A percentile compares a stretch with the other conserved stretches of the same genome.
Evolutionary conservation across 192 early-diverging fungal genomes (phyloP).

Genomic region (Borealophlyctis nickersoniae): DNA sequence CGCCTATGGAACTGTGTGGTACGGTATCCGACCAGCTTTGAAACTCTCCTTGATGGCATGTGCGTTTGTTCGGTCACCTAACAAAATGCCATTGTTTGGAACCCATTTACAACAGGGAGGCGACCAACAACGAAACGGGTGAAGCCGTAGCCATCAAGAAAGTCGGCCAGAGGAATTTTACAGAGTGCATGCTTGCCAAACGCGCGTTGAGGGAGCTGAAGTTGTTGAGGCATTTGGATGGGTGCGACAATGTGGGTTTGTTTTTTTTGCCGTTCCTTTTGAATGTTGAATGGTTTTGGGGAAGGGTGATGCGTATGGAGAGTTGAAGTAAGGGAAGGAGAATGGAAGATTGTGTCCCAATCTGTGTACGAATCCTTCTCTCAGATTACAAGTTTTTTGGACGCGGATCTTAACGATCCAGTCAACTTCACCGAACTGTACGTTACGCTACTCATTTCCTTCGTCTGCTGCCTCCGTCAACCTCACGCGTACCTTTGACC

Average conservation of each 20-base stretch:
- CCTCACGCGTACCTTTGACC: background rate
- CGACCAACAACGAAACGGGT: conserved; percentile 37
- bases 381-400: conserved; percentile 88
- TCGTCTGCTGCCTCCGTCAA: background rate
- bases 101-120: conserved; percentile 10
- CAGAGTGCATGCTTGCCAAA: conserved; percentile 67
- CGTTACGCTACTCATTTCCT: too few relatives aligned
- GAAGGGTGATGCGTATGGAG: conserved; percentile 3
- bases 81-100: too few relatives aligned
- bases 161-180: conserved; percentile 57
- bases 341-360: too few relatives aligned
- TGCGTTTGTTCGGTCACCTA: too few relatives aligned
- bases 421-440: conserved; percentile 86
- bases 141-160: conserved; percentile 68
- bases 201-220: conserved; percentile 72
- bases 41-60: too few relatives aligned
- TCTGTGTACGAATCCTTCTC: too few relatives aligned
- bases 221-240: conserved; percentile 67
- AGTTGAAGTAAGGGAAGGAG: background rate
- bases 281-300: conserved; percentile 6
- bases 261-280: conserved; percentile 2
- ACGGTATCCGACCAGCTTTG: too few relatives aligned
- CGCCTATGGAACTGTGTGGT: background rate
- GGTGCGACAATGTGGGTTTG: conserved; percentile 66
- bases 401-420: conserved; percentile 80